Conservation (phyloP, 805 yeast genomes). For the Starmerella geochares region DNA sequence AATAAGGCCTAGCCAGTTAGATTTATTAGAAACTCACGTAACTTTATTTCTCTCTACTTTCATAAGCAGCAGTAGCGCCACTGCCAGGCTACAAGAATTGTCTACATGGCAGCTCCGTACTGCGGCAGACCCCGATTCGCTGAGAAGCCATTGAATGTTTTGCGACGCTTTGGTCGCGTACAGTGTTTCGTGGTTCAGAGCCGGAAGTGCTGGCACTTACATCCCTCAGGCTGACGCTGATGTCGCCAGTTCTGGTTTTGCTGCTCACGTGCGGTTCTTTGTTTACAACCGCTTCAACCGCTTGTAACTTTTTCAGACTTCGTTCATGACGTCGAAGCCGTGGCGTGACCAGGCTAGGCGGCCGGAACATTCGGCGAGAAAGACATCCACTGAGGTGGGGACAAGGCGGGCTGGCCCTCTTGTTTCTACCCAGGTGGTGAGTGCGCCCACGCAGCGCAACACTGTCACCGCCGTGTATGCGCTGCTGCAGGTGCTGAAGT, state of each 20-base stretch:
- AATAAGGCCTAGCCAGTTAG: not conserved
- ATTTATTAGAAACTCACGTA: too few relatives aligned
- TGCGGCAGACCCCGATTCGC: too few relatives aligned
- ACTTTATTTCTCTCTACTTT: too few relatives aligned
- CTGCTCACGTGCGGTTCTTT: slow-evolving; percentile 6
- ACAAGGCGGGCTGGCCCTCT: slow-evolving; percentile 25
- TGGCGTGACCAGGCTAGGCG: slow-evolving; percentile 10
- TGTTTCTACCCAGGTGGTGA: slow-evolving; percentile 57
- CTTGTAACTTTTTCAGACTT: slow-evolving; percentile 1
- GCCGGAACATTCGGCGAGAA: not conserved
- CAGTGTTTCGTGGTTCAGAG: too few relatives aligned
- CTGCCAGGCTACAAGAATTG: too few relatives aligned
- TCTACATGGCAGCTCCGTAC: too few relatives aligned
- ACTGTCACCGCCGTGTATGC: slow-evolving; percentile 56
- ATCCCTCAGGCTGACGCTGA: too few relatives aligned
- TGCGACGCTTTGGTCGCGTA: too few relatives aligned
- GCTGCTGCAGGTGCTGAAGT: slow-evolving; percentile 75
- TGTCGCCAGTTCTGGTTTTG: not conserved
- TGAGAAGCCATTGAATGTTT: too few relatives aligned
- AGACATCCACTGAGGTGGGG: not conserved
- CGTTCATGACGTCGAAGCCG: slow-evolving; percentile 14
- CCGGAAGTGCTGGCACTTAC: too few relatives aligned
- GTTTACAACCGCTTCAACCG: not conserved
- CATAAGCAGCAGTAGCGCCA: too few relatives aligned
- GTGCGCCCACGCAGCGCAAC: slow-evolving; percentile 55